Conservation (phyloP, 352 stramenopile genomes). For the Aphanomyces euteiches region DNA sequence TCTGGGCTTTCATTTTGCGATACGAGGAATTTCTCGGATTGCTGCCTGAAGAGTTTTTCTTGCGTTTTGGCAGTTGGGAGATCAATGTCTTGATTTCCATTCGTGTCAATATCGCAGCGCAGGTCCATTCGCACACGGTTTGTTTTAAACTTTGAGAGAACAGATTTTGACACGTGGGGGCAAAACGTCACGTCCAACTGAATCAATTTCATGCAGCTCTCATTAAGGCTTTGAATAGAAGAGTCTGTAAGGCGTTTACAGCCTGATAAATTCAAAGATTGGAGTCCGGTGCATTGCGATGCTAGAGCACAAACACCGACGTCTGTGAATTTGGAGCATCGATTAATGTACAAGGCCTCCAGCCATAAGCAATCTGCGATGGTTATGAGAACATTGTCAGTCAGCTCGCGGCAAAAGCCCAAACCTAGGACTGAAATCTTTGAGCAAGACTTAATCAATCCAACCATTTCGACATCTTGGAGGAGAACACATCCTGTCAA, state of each 20-base stretch:
- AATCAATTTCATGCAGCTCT: constrained; percentile 56
- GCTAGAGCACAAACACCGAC: constrained; percentile 74
- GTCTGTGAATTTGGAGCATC: constrained; percentile 80
- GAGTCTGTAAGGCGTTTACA: constrained; percentile 77
- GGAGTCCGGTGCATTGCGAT: constrained; percentile 64
- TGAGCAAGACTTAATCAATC: constrained; percentile 62
- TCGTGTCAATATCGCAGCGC: too few relatives aligned
- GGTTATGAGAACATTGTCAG: constrained; percentile 57
- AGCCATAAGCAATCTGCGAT: constrained; percentile 80
- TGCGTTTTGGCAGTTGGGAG: not conserved
- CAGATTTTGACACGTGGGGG: constrained; percentile 48
- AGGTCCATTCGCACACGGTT: constrained; percentile 46
- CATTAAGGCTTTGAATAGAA: constrained; percentile 49
- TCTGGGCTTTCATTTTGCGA: too few relatives aligned
- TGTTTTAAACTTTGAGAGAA: constrained; percentile 56
- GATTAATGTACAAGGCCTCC: constrained; percentile 60
- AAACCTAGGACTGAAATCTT: constrained; percentile 70
- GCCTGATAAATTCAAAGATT: constrained; percentile 61
- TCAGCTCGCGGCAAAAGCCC: constrained; percentile 79
- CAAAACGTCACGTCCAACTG: constrained; percentile 80
- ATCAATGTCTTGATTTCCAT: too few relatives aligned
- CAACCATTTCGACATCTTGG: constrained; percentile 58
- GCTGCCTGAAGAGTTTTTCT: constrained; percentile 13
- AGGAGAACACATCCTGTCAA: constrained; percentile 78
- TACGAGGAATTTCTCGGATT: not conserved